Evolutionary conservation across 345 rosid genomes (phyloP), one percentile per base, ranked within the genome.

Genomic region (Euphorbia peplus): DNA sequence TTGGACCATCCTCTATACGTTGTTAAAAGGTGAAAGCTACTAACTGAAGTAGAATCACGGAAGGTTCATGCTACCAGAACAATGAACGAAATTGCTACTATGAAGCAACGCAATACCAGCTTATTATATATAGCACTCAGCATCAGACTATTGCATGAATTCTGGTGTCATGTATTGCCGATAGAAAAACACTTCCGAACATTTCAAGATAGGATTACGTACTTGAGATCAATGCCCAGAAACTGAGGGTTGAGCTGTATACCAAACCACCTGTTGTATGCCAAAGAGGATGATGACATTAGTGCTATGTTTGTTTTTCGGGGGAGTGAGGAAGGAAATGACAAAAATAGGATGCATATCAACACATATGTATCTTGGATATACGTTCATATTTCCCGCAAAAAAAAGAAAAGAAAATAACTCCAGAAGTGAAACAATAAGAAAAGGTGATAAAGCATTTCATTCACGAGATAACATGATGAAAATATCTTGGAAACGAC

Each of bases 181-280:
- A 24, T 32, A 37, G 24, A 59, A 16, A 62, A 67, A 51, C 46
- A 44, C 28, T 19, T 12, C 24, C 35, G 54, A 30, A 48, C 44
- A 61, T 28, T 15, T n/a, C 60, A 62, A 50, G 63, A 51, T 5
- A 30, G 21, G 4, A 71, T 54, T 10, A 80, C 95, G 70, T 91
- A 91, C 98, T 93, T 91, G 80, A 93, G 95, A 81, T 91, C 97
- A 29, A 91, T 83, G 67, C 84, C 85, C 83, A 89, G 39, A 80
- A 89, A 89, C 66, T 77, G 87, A 75, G 97, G 97, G 84, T 93
- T 93, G 54, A 91, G 86, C 76, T 91, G 96, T 78, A 86, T 64
- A 55, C 93, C 98, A 69, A 89, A 93, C 98, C 97, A 93, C 98
- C 98, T 81, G 80, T 51, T 55, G 69, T 76, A 76, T 72, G 24